Evolutionary conservation across 2,329 filamentous ascomycete genomes (phyloP).

Genomic region (Aspergillus fischeri): DNA sequence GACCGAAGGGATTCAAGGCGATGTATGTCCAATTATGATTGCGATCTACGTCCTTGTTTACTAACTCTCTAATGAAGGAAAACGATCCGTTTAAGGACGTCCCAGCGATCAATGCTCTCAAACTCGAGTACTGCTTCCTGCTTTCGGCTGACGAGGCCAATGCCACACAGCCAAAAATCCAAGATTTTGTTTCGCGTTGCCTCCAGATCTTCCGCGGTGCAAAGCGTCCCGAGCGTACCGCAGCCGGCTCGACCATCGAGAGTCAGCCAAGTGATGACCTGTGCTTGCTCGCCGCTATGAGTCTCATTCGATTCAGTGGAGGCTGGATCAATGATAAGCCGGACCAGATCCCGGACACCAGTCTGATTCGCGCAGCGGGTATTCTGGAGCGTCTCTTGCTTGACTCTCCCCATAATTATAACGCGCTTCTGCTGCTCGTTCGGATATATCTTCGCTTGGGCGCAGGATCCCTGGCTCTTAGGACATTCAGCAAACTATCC

Average conservation of each 20-base stretch:
- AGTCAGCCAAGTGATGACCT: conserved; percentile 43
- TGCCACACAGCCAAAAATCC: conserved; percentile 23
- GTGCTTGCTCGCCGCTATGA: conserved; percentile 42
- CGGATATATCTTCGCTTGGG: conserved; percentile 43
- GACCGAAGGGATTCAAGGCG: conserved; percentile 15
- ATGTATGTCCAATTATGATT: conserved; percentile 17
- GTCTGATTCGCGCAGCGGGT: conserved; percentile 35
- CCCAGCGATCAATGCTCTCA: conserved; percentile 40
- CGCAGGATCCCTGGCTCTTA: conserved; percentile 44
- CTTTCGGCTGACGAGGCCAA: conserved; percentile 29
- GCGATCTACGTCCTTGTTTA: conserved; percentile 1
- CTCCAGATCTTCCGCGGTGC: conserved; percentile 30
- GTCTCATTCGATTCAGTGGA: conserved; percentile 31
- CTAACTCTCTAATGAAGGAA: conserved; percentile 8
- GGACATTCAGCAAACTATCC: conserved; percentile 42
- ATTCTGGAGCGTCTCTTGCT: conserved; percentile 38
- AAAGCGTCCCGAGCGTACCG: conserved; percentile 18
- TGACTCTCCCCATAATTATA: conserved; percentile 46
- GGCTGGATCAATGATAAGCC: conserved; percentile 13
- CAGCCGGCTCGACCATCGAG: conserved; percentile 36
- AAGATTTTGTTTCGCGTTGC: conserved; percentile 38
- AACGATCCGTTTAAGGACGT: conserved; percentile 24
- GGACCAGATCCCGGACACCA: conserved; percentile 21
- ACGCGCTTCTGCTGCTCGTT: conserved; percentile 42
- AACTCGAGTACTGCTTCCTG: conserved; percentile 40